Conservation (phyloP, 108 stramenopile genomes). For the Conticribra guillardii region DNA sequence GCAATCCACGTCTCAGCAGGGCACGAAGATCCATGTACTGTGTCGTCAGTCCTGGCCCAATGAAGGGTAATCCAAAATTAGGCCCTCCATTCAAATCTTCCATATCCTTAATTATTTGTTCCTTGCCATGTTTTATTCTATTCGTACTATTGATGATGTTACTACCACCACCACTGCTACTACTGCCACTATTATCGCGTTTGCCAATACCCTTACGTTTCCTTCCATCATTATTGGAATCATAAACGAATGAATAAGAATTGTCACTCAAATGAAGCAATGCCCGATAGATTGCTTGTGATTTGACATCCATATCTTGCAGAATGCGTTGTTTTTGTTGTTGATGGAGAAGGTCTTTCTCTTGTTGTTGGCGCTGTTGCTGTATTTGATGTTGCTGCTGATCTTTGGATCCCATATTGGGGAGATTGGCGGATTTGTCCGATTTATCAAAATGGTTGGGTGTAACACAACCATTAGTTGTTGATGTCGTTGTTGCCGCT, state of each 20-base stretch:
- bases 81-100: not conserved
- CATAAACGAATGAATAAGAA: conserved; percentile 33
- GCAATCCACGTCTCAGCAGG: conserved; percentile 30
- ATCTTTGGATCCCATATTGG: not conserved
- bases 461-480: too few species aligned
- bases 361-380: not conserved
- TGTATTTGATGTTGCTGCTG: not conserved
- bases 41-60: conserved; percentile 39
- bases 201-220: not conserved
- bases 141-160: not conserved
- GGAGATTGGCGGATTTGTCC: too few species aligned
- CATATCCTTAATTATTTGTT: conserved; percentile 10
- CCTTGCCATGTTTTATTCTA: not conserved
- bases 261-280: conserved; percentile 40
- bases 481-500: too few species aligned
- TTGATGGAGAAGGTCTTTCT: not conserved
- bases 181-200: not conserved
- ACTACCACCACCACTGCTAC: not conserved
- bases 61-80: conserved; percentile 16
- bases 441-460: too few species aligned
- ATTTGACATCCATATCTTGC: conserved; percentile 25
- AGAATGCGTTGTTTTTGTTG: conserved; percentile 2
- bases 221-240: too few species aligned
- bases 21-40: conserved; percentile 33
- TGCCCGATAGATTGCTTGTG: conserved; percentile 32